phyloP scores from a whole-genome alignment of 306 rosid species.

The Glycine latifolia region DNA sequence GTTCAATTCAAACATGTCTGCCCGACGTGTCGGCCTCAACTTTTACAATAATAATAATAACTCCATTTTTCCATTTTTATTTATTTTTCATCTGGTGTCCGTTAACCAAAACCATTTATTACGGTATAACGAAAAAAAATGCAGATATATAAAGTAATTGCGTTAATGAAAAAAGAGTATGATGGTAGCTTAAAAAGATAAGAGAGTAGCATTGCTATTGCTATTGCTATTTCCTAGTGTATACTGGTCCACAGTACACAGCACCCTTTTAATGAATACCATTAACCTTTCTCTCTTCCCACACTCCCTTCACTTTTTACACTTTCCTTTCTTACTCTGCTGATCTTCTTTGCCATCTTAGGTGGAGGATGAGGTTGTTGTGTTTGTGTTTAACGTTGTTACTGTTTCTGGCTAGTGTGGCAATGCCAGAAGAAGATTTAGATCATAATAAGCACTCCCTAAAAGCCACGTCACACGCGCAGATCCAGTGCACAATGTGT shows the following conservation, averaged over 20 bases:
- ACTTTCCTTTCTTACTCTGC: background rate
- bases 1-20: constrained; percentile 38
- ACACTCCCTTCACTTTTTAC: no score
- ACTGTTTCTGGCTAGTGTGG: background rate
- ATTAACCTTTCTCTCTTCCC: no score
- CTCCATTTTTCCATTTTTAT: background rate
- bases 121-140: background rate
- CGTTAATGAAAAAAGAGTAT: background rate
- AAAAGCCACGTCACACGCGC: constrained; percentile 57
- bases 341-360: no score
- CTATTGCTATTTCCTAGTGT: background rate
- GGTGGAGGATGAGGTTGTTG: background rate
- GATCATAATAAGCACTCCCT: background rate
- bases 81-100: background rate
- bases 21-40: constrained; percentile 55
- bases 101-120: background rate
- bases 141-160: background rate
- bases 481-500: constrained; percentile 97
- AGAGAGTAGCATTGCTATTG: background rate
- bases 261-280: background rate
- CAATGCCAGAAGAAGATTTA: constrained; percentile 36
- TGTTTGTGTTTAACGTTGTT: background rate
- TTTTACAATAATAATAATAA: background rate
- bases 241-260: background rate
- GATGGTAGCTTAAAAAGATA: constrained; percentile 35